These are phyloP conservation scores for Yamadazyma sp. DNA, from an alignment of 1,139 yeast species.

Conservation along the genomic window DNA sequence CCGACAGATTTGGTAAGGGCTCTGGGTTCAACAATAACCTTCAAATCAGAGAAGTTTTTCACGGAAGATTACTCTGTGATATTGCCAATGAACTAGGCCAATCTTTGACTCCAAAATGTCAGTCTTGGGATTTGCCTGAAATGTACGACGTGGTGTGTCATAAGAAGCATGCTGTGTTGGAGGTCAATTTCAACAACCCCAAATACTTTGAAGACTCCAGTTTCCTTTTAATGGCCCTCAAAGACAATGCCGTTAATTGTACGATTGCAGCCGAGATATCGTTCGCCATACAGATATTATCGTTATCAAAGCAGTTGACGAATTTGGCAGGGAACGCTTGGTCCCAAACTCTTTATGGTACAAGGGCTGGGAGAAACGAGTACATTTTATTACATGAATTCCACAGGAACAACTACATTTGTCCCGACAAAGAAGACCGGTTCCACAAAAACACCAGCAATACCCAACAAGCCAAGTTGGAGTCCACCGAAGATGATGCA, in stretches of 20 bases:
- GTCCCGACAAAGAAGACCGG: conserved; percentile 80
- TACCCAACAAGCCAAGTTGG: conserved; percentile 40
- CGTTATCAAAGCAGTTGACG: conserved; percentile 88
- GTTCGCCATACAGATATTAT: conserved; percentile 77
- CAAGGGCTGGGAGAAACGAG: conserved; percentile 96
- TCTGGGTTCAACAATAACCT: conserved; percentile 49
- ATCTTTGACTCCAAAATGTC: conserved; percentile 87
- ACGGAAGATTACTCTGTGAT: conserved; percentile 90
- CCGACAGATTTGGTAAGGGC: conserved; percentile 61
- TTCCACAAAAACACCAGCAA: conserved; percentile 43
- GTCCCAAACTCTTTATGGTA: conserved; percentile 93
- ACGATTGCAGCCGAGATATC: conserved; percentile 75
- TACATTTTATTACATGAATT: conserved; percentile 92
- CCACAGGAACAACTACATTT: conserved; percentile 72
- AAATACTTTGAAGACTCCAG: conserved; percentile 68
- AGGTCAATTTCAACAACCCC: conserved; percentile 69
- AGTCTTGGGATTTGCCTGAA: conserved; percentile 93
- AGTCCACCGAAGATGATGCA: conserved; percentile 46
- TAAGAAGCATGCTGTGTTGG: conserved; percentile 60
- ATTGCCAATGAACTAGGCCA: conserved; percentile 94
- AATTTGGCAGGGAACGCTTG: conserved; percentile 97
- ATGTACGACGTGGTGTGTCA: conserved; percentile 80
- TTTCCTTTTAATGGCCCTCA: conserved; percentile 66
- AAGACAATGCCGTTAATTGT: conserved; percentile 71
- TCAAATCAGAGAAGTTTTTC: conserved; percentile 65